Conservation (phyloP, 345 rosid species). For the Geranium brycei region DNA sequence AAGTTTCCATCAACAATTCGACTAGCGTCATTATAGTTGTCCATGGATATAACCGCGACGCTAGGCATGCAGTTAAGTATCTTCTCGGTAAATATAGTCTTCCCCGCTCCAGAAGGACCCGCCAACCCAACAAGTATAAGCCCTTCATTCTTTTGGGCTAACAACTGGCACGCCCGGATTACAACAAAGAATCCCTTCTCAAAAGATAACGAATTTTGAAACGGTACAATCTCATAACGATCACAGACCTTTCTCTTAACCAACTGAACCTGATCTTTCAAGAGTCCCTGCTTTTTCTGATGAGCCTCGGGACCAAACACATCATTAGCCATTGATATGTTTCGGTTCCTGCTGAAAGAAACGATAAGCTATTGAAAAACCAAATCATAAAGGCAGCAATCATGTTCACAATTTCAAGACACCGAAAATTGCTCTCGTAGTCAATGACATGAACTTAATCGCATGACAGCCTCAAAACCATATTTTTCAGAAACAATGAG, state of each 20-base stretch:
- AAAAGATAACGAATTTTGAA: constrained; percentile 59
- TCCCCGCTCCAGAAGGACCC: constrained; percentile 99
- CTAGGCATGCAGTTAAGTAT: constrained; percentile 75
- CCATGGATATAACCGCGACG: constrained; percentile 84
- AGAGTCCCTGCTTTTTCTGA: constrained; percentile 48
- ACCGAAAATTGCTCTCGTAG: too few relatives aligned
- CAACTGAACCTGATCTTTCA: constrained; percentile 76
- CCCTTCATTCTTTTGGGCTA: constrained; percentile 81
- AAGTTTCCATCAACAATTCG: constrained; percentile 90
- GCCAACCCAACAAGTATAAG: constrained; percentile 78
- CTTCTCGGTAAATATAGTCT: constrained; percentile 88
- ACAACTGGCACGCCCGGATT: constrained; percentile 81
- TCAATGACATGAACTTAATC: too few relatives aligned
- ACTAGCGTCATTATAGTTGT: constrained; percentile 84
- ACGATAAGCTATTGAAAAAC: too few relatives aligned
- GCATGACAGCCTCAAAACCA: too few relatives aligned
- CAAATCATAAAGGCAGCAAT: too few relatives aligned
- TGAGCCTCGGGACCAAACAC: constrained; percentile 41
- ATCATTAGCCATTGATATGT: constrained; percentile 34
- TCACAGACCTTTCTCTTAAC: constrained; percentile 59
- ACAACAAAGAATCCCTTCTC: constrained; percentile 90
- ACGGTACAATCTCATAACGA: constrained; percentile 61
- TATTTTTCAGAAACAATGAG: too few relatives aligned
- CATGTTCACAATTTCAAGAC: too few relatives aligned
- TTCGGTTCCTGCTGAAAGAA: neutral